These are phyloP conservation scores for Wickerhamiella infanticola DNA, from an alignment of 1,139 yeast genomes.

Conservation along the genomic window DNA sequence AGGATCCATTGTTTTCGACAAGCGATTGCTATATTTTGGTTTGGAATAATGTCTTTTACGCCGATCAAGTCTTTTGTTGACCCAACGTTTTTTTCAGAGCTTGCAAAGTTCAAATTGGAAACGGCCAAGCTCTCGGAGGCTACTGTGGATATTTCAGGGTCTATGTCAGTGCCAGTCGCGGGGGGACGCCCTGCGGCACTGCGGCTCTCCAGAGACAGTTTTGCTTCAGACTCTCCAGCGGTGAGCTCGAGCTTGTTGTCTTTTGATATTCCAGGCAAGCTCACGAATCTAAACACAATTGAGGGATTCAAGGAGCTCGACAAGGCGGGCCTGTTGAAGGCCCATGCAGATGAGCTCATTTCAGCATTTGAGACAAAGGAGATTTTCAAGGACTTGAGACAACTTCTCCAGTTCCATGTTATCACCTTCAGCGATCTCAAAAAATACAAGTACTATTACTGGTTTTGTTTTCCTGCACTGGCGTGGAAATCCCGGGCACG, in stretches of 20 bases:
- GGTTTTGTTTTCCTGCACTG: conserved; percentile 72
- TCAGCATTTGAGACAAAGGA: conserved; percentile 23
- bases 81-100: conserved; percentile 65
- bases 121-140: conserved; percentile 46
- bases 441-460: conserved; percentile 71
- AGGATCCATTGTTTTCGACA: too few species aligned
- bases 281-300: conserved; percentile 61
- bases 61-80: conserved; percentile 64
- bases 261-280: conserved; percentile 23
- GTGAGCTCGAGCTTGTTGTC: background rate
- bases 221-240: conserved; percentile 12
- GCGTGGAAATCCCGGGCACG: conserved; percentile 7
- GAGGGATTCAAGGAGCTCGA: conserved; percentile 64
- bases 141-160: conserved; percentile 28
- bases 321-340: conserved; percentile 40
- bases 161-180: conserved; percentile 32
- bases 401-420: conserved; percentile 37
- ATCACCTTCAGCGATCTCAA: conserved; percentile 77
- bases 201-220: conserved; percentile 27
- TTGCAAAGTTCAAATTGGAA: conserved; percentile 53
- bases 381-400: conserved; percentile 27
- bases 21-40: background rate
- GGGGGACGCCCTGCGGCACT: conserved; percentile 25
- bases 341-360: conserved; percentile 28
- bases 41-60: conserved; percentile 23